Percentiles rank a stretch among this genome's conserved stretches.
phyloP scores from a whole-genome alignment of 2,329 filamentous ascomycete genomes.

The Aspergillus sp. region DNA sequence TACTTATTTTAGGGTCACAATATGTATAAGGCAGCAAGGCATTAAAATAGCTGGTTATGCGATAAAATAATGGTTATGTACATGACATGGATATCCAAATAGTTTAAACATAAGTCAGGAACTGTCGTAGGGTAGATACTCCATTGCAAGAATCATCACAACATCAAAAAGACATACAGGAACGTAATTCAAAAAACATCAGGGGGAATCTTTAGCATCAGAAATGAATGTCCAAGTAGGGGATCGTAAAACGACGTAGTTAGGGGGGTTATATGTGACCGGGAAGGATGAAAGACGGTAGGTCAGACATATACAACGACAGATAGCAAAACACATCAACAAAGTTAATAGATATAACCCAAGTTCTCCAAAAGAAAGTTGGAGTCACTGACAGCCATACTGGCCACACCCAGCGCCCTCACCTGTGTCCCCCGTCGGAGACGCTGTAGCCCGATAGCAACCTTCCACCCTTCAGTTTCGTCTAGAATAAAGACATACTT shows the following conservation, averaged over 20 bases:
- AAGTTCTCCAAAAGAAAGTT: conserved; percentile 13
- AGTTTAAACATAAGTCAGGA: no score
- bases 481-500: conserved; percentile 54
- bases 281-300: no score
- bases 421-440: conserved; percentile 50
- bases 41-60: no score
- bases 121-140: no score
- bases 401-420: conserved; percentile 44
- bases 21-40: no score
- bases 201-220: conserved; percentile 4
- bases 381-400: conserved; percentile 12
- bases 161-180: no score
- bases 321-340: not conserved
- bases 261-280: not conserved
- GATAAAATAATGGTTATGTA: no score
- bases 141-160: no score
- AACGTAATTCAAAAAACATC: not conserved
- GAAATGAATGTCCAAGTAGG: conserved; percentile 2
- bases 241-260: not conserved
- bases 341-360: conserved; percentile 6
- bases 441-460: conserved; percentile 50
- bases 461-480: conserved; percentile 55
- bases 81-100: no score
- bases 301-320: not conserved
- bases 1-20: no score